Conservation (phyloP, 208 protist genomes). For the Acanthamoeba rhysodes region DNA sequence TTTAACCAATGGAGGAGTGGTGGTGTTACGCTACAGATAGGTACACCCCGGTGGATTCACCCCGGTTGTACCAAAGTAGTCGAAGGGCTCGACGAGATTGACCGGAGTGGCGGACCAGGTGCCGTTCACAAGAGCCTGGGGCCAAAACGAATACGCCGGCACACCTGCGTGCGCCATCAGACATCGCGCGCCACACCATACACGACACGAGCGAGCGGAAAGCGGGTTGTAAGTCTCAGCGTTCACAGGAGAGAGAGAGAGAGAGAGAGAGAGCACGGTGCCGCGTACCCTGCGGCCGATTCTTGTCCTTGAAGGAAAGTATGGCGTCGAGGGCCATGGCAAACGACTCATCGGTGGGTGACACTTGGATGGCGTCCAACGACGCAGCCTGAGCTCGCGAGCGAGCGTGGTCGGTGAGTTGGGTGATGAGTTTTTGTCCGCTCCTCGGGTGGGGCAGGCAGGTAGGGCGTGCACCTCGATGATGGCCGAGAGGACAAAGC, state of each 20-base stretch:
- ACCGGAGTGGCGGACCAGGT: conserved; percentile 42
- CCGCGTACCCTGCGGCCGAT: no score
- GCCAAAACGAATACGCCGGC: conserved; percentile 37
- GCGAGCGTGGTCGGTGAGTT: no score
- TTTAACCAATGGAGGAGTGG: no score
- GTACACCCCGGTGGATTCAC: no score
- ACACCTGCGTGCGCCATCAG: no score
- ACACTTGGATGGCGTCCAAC: neutral
- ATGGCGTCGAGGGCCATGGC: conserved; percentile 2
- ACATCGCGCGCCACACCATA: no score
- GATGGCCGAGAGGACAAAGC: neutral
- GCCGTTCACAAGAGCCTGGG: neutral
- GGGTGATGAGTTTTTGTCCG: neutral
- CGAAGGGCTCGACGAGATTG: neutral
- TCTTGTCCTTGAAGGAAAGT: conserved; percentile 61
- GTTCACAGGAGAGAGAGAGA: neutral
- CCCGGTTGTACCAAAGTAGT: no score
- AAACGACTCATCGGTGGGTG: neutral
- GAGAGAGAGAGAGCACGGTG: neutral
- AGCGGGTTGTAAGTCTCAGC: no score
- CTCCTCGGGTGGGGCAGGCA: no score
- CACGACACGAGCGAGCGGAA: no score
- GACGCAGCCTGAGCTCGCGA: neutral
- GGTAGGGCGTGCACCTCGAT: neutral
- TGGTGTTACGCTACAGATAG: no score